Base-by-base conservation (phyloP, 345 rosid genomes). In the Nephelium lappaceum region DNA sequence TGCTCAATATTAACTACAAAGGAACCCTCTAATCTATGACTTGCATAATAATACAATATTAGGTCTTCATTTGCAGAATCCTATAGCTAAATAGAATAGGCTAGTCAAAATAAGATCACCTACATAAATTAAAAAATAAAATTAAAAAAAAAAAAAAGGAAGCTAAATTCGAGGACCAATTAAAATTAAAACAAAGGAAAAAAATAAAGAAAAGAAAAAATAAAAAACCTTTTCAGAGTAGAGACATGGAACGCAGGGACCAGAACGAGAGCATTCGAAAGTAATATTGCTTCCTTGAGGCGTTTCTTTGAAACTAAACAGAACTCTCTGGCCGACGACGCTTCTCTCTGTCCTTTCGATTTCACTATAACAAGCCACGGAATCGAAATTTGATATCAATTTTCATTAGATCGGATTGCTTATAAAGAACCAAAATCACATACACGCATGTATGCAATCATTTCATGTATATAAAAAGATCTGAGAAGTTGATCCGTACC, bases 251-350 rank as follows among this genome's bases (percentile, higher is more conserved):
- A 92, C 91, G 79, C 98, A 95, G 72, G 98, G 93, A 64, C 98
- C 98, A n/a, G 97, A 91, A 81, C 89, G 97, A 80, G 97, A 88
- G 87, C 99, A 95, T 12, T 89, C 92, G 81, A 88, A 93, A 77
- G 97, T 88, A 14, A 81, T 47, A 64, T 95, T 95, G 58, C 85
- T 84, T 80, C 96, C 99, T 58, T 76, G 55, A 1, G 90, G 87
- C 47, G 83, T 88, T 81, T 93, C 98, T 86, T 84, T 93, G 83
- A 88, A 91, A 73, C 93, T 85, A 74, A 89, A 80, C 69, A 93
- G 85, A 11, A 71, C 72, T 79, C 98, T 87, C n/a, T 86, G 85
- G 16, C 86, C 87, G 3, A 82, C 87, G 1, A 82, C 77, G 80
- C 85, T 86, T 76, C 81, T 79, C 41, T 24, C 43, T 38, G 69